Base-by-base conservation (phyloP, 192 early-diverging fungal genomes). In the Thoreauomyces humboldtii region DNA sequence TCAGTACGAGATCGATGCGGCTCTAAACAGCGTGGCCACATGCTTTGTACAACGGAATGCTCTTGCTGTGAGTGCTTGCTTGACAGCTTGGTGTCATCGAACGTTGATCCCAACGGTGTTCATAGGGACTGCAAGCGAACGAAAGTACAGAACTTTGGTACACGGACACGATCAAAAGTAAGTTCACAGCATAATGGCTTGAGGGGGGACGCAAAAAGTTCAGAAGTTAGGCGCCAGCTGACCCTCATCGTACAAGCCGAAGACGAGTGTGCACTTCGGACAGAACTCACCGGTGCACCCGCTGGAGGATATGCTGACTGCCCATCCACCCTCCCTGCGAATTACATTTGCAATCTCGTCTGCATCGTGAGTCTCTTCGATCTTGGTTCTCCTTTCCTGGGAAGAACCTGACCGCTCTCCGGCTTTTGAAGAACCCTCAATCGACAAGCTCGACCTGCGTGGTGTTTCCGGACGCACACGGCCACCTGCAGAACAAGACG, bases 41-140 rank as follows among this genome's bases (percentile, higher is more conserved):
- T 67, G 65, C 45, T 67, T 67, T 35, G 44, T 67, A 15, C 14
- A 38, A n/a, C 54, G 65, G n/a, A 45, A 57, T 34, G 44, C 65
- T 2, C 22, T 58, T 21, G 27, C 21, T 34, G 65, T 67, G 35
- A 29, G 52, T 37, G 9, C 7, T 0, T 35, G 12, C 43, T n/a
- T n/a, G n/a, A n/a, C n/a, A n/a, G n/a, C n/a, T n/a, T n/a, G n/a
- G n/a, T n/a, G n/a, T n/a, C n/a, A n/a, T n/a, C n/a, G n/a, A n/a
- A n/a, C n/a, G n/a, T n/a, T n/a, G n/a, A n/a, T n/a, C n/a, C n/a
- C n/a, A n/a, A n/a, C n/a, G n/a, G n/a, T n/a, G n/a, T n/a, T n/a
- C n/a, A 14, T 29, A 66, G 64, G 65, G 42, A 4, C 37, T 67
- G 44, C 27, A 58, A 45, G 33, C 25, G 17, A 57, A 67, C 24